These are phyloP conservation scores for Polygonum aviculare DNA, from an alignment of 148 eudicot species.

Conservation along the genomic window DNA sequence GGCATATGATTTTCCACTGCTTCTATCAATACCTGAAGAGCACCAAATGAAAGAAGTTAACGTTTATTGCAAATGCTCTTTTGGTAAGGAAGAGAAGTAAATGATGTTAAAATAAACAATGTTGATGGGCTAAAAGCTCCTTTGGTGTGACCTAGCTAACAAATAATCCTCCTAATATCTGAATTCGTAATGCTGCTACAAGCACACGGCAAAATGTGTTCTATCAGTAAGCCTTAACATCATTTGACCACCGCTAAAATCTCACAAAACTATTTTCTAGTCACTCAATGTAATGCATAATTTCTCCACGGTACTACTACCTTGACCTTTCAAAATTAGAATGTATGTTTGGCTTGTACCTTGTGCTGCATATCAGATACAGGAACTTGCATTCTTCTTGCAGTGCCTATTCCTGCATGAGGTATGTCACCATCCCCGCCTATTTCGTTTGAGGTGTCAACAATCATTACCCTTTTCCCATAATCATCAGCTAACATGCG, in stretches of 20 bases:
- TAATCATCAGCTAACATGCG: conserved; percentile 94
- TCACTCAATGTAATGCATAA: background rate
- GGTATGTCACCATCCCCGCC: conserved; percentile 99
- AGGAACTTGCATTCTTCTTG: conserved; percentile 97
- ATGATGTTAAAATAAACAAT: background rate
- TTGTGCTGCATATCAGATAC: conserved; percentile 78
- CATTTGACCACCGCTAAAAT: background rate
- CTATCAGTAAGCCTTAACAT: background rate
- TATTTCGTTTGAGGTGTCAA: conserved; percentile 97
- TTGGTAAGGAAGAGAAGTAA: background rate
- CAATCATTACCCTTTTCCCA: conserved; percentile 86
- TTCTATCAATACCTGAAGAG: conserved; percentile 76
- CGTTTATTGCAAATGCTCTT: background rate
- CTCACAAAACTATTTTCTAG: background rate
- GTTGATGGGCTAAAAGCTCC: background rate
- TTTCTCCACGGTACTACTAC: background rate
- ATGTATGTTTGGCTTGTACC: conserved; percentile 27
- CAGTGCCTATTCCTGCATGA: conserved; percentile 89
- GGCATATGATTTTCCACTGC: conserved; percentile 99
- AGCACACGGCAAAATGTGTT: background rate
- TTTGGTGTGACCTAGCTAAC: background rate
- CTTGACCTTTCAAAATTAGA: background rate
- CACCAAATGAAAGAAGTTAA: background rate
- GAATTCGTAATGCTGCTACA: background rate
- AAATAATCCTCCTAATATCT: background rate